Base-by-base conservation (phyloP, 2,329 filamentous ascomycete genomes). In the Diatrype stigma region DNA sequence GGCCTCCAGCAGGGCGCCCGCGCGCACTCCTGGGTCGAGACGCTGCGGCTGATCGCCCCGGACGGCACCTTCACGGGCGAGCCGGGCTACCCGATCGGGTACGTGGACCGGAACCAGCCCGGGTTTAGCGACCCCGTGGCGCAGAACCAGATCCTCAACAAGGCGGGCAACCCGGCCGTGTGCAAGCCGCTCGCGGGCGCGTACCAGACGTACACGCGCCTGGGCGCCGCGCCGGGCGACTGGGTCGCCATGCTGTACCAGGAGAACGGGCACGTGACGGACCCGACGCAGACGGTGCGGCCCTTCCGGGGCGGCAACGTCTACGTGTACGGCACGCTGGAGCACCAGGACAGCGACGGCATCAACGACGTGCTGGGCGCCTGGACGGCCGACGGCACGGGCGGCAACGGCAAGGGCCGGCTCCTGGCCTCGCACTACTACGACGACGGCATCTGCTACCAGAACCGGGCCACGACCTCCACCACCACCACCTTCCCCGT, bases 371-470 rank as follows among this genome's bases (percentile, higher is more conserved):
- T 96, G 32, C 84, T 96, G 57, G 75, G 86, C 47, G 67, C 75
- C 32, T 97, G 94, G 94, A 96, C 84, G 45, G 67, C 77, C 17
- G 84, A 90, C 51, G 92, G 92, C 54, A 87, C 80, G 6, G 91
- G 92, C 19, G 93, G 92, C 21, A 85, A 96, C 66, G 77, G 81
- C 46, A 83, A 87, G 38, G 94, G 94, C 30, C 75, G 77, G 40
- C 83, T 97, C 12, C 74, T 97, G 35, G 83, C 86, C 0, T 87
- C 82, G 1, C 85, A 90, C 60, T 84, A 88, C 73, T 99, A 85
- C 67, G 94, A 97, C 62, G 94, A 99, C 62, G 88, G 87, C 23
- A 87, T 90, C 63, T 99, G 94, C 75, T 91, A 91, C 67, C 88
- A 97, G 72, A 70, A 82, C 62, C 92, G 90, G 60, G 59, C n/a